Evolutionary conservation across 805 yeast genomes (phyloP).

Genomic region (Kluyveromyces starmeri): DNA sequence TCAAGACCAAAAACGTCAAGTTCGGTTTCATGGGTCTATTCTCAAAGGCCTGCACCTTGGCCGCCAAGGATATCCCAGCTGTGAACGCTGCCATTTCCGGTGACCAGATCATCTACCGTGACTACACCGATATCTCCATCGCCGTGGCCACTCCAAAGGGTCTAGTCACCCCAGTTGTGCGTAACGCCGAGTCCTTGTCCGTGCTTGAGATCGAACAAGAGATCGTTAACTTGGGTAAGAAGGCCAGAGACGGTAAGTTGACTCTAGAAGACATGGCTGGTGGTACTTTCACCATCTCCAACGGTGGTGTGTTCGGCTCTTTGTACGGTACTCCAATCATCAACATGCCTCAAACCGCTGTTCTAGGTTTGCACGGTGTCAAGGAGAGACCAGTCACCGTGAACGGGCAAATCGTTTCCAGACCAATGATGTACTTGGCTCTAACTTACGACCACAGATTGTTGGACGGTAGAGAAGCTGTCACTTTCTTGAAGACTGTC

Average conservation of each 20-base stretch:
- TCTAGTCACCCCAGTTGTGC: constrained; percentile 92
- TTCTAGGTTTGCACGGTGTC: constrained; percentile 92
- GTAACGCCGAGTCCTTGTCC: constrained; percentile 89
- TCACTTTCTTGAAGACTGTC: constrained; percentile 88
- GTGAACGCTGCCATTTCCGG: constrained; percentile 93
- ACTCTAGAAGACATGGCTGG: constrained; percentile 98
- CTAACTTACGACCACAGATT: constrained; percentile 97
- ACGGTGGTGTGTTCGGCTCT: constrained; percentile 98
- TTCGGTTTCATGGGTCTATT: constrained; percentile 99
- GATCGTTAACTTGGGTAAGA: constrained; percentile 69
- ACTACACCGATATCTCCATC: constrained; percentile 88
- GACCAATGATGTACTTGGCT: constrained; percentile 99
- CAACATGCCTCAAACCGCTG: constrained; percentile 97
- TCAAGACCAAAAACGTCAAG: constrained; percentile 88
- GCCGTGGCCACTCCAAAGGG: constrained; percentile 99
- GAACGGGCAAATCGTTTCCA: constrained; percentile 88
- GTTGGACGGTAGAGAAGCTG: constrained; percentile 98
- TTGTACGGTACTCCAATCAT: constrained; percentile 97
- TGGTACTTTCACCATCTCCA: constrained; percentile 97
- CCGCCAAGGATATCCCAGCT: constrained; percentile 90
- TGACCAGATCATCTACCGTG: constrained; percentile 91
- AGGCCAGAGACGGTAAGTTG: constrained; percentile 95
- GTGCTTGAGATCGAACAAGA: constrained; percentile 86
- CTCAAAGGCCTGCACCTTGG: constrained; percentile 86
- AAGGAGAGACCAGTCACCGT: constrained; percentile 97